Evolutionary conservation across 495 filamentous ascomycete species (phyloP), one percentile per base, ranked within the genome.

Genomic region (Trichoderma reesei): DNA sequence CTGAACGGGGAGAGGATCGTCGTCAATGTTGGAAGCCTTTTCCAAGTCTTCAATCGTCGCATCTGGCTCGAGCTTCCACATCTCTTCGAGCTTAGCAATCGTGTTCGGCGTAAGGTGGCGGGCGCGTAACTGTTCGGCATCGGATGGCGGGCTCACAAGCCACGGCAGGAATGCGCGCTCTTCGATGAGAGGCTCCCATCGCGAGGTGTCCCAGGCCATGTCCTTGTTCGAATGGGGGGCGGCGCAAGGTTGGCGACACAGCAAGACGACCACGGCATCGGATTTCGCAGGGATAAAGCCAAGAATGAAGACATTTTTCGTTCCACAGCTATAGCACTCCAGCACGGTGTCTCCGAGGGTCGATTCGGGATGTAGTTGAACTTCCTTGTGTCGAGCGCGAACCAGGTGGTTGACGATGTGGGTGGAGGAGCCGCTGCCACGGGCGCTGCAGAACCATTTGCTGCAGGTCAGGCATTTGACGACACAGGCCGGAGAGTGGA

Each of bases 231-330:
- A 96, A 5, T 90, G 88, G 80, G 89, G 91, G 39, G 95, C 85
- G 44, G 92, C 94, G 76, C 94, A 99, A 56, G 94, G 94, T 73
- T 98, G 94, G 38, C 94, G 90, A 75, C 94, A 99, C 9, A 99
- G 83, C 46, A 99, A 84, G 18, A 99, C 94, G 26, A 99, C 94
- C 26, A 99, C 94, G 0, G 94, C 97, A 68, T 99, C 94, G 3
- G 93, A 97, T 73, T 98, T 98, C 14, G 94, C 94, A n/a, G 94
- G 94, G 68, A 99, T 99, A 73, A 99, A 99, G 34, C 94, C 94
- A 13, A 99, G 88, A n/a, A 98, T 84, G 70, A 99, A 99, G 61
- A 97, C 94, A 76, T 99, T 99, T 75, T 98, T 99, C 1, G 91
- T 97, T 60, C 95, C 94, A 75, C 94, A 99, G 73, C 97, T 99